These are phyloP conservation scores for Diatrype stigma DNA, from an alignment of 2,329 filamentous ascomycete genomes.

Conservation along the genomic window DNA sequence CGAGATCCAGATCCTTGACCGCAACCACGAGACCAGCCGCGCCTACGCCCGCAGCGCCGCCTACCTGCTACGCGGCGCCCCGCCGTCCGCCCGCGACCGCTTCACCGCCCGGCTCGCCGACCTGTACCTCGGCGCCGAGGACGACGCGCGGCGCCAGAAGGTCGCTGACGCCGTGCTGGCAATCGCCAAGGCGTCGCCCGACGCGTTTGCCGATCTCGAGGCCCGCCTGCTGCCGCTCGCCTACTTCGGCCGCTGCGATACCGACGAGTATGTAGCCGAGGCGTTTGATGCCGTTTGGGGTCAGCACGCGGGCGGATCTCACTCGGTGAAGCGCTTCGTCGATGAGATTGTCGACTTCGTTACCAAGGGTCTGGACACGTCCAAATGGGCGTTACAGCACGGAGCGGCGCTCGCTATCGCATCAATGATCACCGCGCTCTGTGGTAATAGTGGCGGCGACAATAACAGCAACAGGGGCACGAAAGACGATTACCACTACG, in stretches of 20 bases:
- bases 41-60: conserved; percentile 84
- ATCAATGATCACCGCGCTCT: conserved; percentile 64
- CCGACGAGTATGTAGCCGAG: conserved; percentile 71
- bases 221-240: conserved; percentile 76
- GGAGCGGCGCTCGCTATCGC: conserved; percentile 78
- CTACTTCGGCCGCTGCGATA: conserved; percentile 84
- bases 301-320: conserved; percentile 81
- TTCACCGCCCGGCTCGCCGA: conserved; percentile 55
- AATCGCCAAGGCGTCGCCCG: conserved; percentile 80
- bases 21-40: conserved; percentile 88
- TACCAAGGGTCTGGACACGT: conserved; percentile 65
- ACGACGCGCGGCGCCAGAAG: conserved; percentile 69
- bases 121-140: conserved; percentile 78
- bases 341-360: conserved; percentile 73
- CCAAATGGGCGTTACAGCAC: conserved; percentile 88
- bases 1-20: conserved; percentile 79
- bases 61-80: conserved; percentile 67
- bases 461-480: conserved; percentile 32
- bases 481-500: not conserved
- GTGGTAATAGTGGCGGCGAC: conserved; percentile 53
- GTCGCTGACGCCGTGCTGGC: conserved; percentile 80
- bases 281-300: conserved; percentile 84
- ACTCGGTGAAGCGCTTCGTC: conserved; percentile 79
- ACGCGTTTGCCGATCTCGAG: conserved; percentile 78
- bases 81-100: conserved; percentile 43